Percentiles rank a stretch among this genome's conserved stretches.
These are phyloP conservation scores for Trichomonascaceae sp. DNA, from an alignment of 1,139 yeast genomes.

Conservation along the genomic window DNA sequence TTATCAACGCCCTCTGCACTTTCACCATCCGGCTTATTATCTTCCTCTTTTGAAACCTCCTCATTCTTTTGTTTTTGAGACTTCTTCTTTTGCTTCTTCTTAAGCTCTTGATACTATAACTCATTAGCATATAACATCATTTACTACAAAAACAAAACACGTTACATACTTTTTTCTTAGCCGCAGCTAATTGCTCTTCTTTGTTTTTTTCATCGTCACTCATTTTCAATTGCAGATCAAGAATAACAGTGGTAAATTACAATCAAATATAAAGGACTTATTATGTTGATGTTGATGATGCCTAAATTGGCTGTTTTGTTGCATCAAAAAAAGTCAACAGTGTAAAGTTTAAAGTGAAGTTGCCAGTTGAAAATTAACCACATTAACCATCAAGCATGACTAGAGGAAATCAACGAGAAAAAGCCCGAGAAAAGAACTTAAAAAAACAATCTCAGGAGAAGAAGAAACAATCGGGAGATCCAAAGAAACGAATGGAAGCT, in stretches of 20 bases:
- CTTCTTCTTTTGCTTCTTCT: conserved; percentile 49
- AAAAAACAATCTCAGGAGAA: conserved; percentile 65
- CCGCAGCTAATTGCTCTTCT: conserved; percentile 52
- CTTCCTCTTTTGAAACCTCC: conserved; percentile 21
- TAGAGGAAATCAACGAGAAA: conserved; percentile 94
- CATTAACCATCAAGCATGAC: conserved; percentile 49
- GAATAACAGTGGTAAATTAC: neutral
- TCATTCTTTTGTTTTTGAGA: conserved; percentile 36
- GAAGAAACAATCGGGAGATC: conserved; percentile 75
- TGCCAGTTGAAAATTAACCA: neutral
- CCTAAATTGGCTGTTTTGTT: neutral
- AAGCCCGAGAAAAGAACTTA: conserved; percentile 80
- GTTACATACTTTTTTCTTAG: conserved; percentile 45
- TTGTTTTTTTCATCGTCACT: conserved; percentile 5
- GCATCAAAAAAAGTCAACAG: neutral
- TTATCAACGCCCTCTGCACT: neutral
- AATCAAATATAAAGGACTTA: too few relatives aligned
- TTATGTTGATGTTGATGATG: neutral
- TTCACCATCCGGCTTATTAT: conserved; percentile 7
- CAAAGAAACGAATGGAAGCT: conserved; percentile 71
- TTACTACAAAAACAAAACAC: neutral
- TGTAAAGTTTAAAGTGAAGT: neutral
- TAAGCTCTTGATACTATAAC: conserved; percentile 49
- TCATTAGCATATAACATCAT: neutral
- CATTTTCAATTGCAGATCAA: neutral